Base-by-base conservation (phyloP, 164 flowering plant genomes). In the Magnolia kwangsiensis region DNA sequence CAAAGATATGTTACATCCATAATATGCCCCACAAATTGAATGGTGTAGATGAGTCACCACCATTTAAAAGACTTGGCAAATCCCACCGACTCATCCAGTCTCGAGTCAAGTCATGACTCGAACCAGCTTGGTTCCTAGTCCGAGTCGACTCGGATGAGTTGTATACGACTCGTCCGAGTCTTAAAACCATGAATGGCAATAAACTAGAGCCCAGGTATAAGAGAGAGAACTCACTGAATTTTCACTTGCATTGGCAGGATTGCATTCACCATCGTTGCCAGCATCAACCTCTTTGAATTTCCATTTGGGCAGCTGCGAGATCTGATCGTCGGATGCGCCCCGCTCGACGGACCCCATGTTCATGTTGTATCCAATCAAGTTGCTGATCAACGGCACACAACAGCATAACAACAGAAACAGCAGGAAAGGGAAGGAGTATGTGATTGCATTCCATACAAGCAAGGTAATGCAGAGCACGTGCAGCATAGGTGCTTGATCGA, bases 391-490 rank as follows among this genome's bases (percentile, higher is more conserved):
- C 0, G 99, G 98, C 21, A 93, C 97, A 45, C 85, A 84, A 76
- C 97, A 91, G 71, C 98, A 96, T 2, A 96, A 89, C 73, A 96
- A 78, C 29, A 96, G 72, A 77, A 96, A 96, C 74, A 95, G 81
- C 4, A 93, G 84, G 86, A 96, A 93, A n/a, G 99, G 99, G 74
- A 93, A 91, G 4, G 99, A 96, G 88, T 96, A 96, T 80, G 87
- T 81, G 77, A 90, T 70, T n/a, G 98, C 98, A 80, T 96, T 96
- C 97, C 97, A 96, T 24, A 93, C 90, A 23, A 96, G 89, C 66
- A 96, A 83, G 58, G 87, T 80, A 68, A 90, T 86, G 84, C 98
- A 93, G 72, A 96, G 92, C 24, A 86, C 74, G 63, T 93, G 94
- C 31, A 96, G 89, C 68, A 87, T 91, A 0, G 99, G 98, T 51